Base-by-base conservation (phyloP, 2,329 filamentous ascomycete species). In the Byssochlamys sp. region DNA sequence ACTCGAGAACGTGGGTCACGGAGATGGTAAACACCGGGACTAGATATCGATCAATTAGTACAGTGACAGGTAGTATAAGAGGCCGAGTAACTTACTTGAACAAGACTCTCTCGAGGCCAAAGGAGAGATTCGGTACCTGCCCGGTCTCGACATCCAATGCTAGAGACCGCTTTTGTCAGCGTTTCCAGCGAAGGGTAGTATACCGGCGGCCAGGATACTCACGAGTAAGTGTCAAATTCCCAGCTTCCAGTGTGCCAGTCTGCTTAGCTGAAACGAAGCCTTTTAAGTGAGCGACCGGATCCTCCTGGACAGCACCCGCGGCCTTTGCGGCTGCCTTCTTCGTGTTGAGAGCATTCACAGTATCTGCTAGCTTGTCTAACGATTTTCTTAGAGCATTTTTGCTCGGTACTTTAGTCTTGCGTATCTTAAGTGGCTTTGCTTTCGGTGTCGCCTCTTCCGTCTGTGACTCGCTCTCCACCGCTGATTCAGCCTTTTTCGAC, bases 1-100 rank as follows among this genome's bases (percentile, higher is more conserved):
- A 97, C 90, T 19, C 85, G 82, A 45, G 92, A 91, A 58, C 90
- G 84, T 26, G 87, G 85, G 70, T 99, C 94, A 73, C 95, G 91
- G 55, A 99, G 81, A 54, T 90, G 86, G 71, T 96, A 96, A 39
- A 96, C 89, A 25, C 94, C 91, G 1, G 87, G 87, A 67, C 77
- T 80, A 53, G 5, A 57, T 10, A n/a, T 31, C 52, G 52, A 56
- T 39, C 11, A 10, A 48, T 61, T 29, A 62, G 60, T 31, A 35
- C 45, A 35, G 50, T 28, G 29, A 7, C 10, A 24, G 51, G 24
- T 6, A 28, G 33, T 10, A 29, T 31, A 10, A 11, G 48, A 31
- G 27, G 19, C 27, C 4, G 27, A 25, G 25, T 52, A 33, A 59
- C 79, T 62, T 75, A 81, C 72, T 96, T 99, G 80, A 99, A 99